Percentiles rank a stretch among this genome's conserved stretches.
These are phyloP conservation scores for Pyrus hybrid DNA, from an alignment of 331 rosid species.

Conservation along the genomic window DNA sequence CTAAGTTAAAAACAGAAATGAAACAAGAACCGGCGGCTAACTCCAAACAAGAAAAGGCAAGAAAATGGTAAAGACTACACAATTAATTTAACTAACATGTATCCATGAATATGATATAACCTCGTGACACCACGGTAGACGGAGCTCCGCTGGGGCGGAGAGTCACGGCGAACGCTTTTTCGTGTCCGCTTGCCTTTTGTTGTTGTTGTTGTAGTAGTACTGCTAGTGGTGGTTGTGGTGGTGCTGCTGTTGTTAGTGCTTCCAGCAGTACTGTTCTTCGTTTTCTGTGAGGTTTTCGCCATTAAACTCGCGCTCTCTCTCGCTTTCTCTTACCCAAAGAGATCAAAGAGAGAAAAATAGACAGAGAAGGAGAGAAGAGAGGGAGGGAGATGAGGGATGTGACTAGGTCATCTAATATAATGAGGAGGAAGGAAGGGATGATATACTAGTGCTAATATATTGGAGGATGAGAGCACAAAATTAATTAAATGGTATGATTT, in stretches of 20 bases:
- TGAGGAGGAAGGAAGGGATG: conserved; percentile 18
- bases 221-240: background rate
- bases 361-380: background rate
- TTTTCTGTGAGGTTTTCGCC: conserved; percentile 54
- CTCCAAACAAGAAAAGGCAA: background rate
- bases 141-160: conserved; percentile 83
- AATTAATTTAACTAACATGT: background rate
- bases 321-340: background rate
- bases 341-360: background rate
- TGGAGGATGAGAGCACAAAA: conserved; percentile 19
- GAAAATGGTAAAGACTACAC: background rate
- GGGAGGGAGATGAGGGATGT: background rate
- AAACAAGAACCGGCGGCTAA: background rate
- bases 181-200: conserved; percentile 44
- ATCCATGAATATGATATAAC: conserved; percentile 11
- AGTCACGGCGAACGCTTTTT: conserved; percentile 49
- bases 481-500: conserved; percentile 13
- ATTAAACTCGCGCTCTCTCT: conserved; percentile 17
- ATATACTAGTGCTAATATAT: background rate
- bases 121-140: conserved; percentile 84
- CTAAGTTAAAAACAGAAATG: background rate
- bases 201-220: background rate
- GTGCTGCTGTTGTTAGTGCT: background rate
- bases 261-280: conserved; percentile 8
- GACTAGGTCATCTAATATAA: too few relatives aligned